Conservation (phyloP, 2,329 filamentous ascomycete genomes). For the Colletotrichum graminicola region DNA sequence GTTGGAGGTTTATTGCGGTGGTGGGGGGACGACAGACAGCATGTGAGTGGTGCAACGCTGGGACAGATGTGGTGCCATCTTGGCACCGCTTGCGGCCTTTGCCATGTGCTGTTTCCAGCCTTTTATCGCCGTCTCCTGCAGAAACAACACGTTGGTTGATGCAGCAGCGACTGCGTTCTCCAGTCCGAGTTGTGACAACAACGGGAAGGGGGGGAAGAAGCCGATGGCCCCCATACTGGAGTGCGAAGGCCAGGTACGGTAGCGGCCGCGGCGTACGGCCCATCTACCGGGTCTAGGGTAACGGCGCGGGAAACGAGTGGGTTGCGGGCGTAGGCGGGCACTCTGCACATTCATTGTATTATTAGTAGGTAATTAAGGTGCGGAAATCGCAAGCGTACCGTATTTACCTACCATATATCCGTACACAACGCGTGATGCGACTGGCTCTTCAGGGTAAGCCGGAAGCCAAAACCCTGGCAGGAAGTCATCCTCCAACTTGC, state of each 20-base stretch:
- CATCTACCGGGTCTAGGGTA: constrained; percentile 32
- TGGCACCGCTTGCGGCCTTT: constrained; percentile 18
- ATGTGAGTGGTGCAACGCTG: background rate
- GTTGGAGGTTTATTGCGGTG: constrained; percentile 33
- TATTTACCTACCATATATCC: background rate
- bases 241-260: constrained; percentile 13
- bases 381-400: background rate
- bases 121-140: constrained; percentile 14
- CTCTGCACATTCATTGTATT: too few relatives aligned
- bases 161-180: constrained; percentile 13
- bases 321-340: constrained; percentile 4
- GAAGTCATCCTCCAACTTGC: background rate
- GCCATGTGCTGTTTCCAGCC: constrained; percentile 14
- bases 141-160: constrained; percentile 17
- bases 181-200: background rate
- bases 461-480: background rate
- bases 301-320: constrained; percentile 4
- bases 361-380: background rate
- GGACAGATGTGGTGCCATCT: constrained; percentile 27
- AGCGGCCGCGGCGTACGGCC: constrained; percentile 10
- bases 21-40: constrained; percentile 18
- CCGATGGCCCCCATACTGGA: background rate
- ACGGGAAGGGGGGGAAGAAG: constrained; percentile 7
- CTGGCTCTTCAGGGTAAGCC: background rate
- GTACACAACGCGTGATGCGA: background rate